phyloP scores from a whole-genome alignment of 495 filamentous ascomycete genomes.

The Xylaria curta region DNA sequence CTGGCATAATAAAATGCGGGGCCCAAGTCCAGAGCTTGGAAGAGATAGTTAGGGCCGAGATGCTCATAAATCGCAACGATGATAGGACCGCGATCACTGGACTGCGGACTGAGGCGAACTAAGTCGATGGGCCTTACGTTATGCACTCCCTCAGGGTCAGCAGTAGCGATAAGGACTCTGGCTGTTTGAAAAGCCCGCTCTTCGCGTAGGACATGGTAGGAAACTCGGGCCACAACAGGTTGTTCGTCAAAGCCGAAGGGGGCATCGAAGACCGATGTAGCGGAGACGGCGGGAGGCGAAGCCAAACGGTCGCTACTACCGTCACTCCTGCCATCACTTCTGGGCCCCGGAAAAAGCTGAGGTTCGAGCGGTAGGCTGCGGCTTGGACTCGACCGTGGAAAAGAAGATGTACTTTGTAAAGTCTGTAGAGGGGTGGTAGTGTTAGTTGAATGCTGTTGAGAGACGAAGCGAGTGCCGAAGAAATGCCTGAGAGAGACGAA shows the following conservation, averaged over 20 bases:
- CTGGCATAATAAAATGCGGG: slow-evolving; percentile 71
- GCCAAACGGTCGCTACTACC: slow-evolving; percentile 46
- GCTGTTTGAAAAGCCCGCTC: slow-evolving; percentile 85
- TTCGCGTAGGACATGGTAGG: slow-evolving; percentile 76
- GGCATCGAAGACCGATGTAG: slow-evolving; percentile 37
- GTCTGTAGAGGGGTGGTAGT: slow-evolving; percentile 36
- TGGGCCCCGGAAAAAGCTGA: slow-evolving; percentile 36
- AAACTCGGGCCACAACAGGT: slow-evolving; percentile 75
- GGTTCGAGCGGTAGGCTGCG: slow-evolving; percentile 45
- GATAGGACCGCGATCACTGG: slow-evolving; percentile 68
- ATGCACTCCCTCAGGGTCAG: slow-evolving; percentile 75
- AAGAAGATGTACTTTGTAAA: slow-evolving; percentile 40
- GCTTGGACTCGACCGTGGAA: slow-evolving; percentile 39
- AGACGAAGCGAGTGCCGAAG: slow-evolving; percentile 55
- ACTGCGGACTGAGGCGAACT: slow-evolving; percentile 65
- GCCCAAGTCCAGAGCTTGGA: slow-evolving; percentile 73
- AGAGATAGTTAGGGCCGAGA: slow-evolving; percentile 76
- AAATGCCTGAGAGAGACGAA: slow-evolving; percentile 46
- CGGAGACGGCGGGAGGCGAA: slow-evolving; percentile 38
- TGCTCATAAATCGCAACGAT: slow-evolving; percentile 79
- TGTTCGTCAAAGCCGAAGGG: slow-evolving; percentile 49
- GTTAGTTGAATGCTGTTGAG: slow-evolving; percentile 43
- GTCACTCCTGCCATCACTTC: slow-evolving; percentile 19
- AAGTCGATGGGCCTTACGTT: slow-evolving; percentile 79
- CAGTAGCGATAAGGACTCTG: slow-evolving; percentile 69